These are phyloP conservation scores for Scutellaria galericulata DNA, from an alignment of 257 asterid genomes.

Conservation along the genomic window DNA sequence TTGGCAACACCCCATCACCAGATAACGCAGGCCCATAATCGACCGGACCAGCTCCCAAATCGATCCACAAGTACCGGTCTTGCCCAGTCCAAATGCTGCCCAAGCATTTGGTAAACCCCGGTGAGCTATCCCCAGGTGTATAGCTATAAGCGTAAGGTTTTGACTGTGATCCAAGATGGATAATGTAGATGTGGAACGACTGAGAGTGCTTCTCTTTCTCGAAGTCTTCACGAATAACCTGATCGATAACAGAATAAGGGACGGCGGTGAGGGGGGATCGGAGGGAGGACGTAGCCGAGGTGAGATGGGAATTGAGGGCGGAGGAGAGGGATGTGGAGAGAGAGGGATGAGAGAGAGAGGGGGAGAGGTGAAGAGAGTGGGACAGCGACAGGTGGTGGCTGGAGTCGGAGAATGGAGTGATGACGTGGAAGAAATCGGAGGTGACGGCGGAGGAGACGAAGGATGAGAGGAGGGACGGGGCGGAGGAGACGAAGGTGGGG, in stretches of 20 bases:
- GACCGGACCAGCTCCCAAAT: conserved; percentile 96
- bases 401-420: conserved; percentile 63
- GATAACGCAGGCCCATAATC: conserved; percentile 93
- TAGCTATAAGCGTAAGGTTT: conserved; percentile 78
- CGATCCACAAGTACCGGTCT: conserved; percentile 92
- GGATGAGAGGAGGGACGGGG: conserved; percentile 65
- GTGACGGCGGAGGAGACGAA: conserved; percentile 70
- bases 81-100: conserved; percentile 91
- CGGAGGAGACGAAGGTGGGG: conserved; percentile 63
- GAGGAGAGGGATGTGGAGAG: conserved; percentile 55
- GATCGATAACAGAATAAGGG: conserved; percentile 58
- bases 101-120: conserved; percentile 75
- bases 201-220: conserved; percentile 59
- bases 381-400: conserved; percentile 73
- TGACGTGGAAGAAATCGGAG: conserved; percentile 88
- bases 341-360: conserved; percentile 50
- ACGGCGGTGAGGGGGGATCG: conserved; percentile 68
- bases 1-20: conserved; percentile 91
- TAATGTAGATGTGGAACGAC: conserved; percentile 73
- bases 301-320: conserved; percentile 57
- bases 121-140: conserved; percentile 75
- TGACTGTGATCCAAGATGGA: conserved; percentile 63
- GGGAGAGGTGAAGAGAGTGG: conserved; percentile 77
- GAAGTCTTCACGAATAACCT: conserved; percentile 60
- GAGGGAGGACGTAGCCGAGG: conserved; percentile 52